phyloP scores from a whole-genome alignment of 768 basidiomycete species.

The Russula brevipes region DNA sequence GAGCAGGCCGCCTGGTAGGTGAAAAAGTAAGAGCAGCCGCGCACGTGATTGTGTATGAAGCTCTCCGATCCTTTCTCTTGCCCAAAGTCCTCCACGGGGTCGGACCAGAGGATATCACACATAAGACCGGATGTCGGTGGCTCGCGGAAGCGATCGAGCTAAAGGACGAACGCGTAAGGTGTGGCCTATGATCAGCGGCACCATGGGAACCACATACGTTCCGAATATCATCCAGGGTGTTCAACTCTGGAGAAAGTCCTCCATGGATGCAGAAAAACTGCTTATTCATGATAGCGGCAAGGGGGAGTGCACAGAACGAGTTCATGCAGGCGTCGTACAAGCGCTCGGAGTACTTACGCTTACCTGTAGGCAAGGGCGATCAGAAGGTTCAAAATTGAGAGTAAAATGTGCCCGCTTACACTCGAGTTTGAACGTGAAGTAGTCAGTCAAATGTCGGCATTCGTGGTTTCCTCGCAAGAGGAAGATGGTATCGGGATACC shows the following conservation, averaged over 20 bases:
- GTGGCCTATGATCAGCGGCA: neutral
- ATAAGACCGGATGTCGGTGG: slow-evolving; percentile 96
- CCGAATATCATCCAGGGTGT: slow-evolving; percentile 92
- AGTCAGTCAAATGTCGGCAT: slow-evolving; percentile 96
- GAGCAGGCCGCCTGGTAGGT: slow-evolving; percentile 95
- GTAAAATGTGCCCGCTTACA: slow-evolving; percentile 49
- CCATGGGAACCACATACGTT: slow-evolving; percentile 44
- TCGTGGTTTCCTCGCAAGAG: slow-evolving; percentile 98
- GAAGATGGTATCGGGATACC: slow-evolving; percentile 97
- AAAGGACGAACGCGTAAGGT: neutral
- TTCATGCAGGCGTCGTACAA: slow-evolving; percentile 98
- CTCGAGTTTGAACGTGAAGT: slow-evolving; percentile 98
- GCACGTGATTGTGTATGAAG: slow-evolving; percentile 93
- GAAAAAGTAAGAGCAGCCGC: slow-evolving; percentile 96
- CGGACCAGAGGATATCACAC: slow-evolving; percentile 99
- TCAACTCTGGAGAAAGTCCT: slow-evolving; percentile 89
- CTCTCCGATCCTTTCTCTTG: slow-evolving; percentile 84
- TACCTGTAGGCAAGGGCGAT: slow-evolving; percentile 49
- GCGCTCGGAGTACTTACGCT: slow-evolving; percentile 97
- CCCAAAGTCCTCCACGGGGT: slow-evolving; percentile 96
- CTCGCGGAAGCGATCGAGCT: slow-evolving; percentile 98
- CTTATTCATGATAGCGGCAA: slow-evolving; percentile 98
- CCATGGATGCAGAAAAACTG: slow-evolving; percentile 99
- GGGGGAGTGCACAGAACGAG: slow-evolving; percentile 89
- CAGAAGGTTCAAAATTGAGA: neutral